Evolutionary conservation across 495 filamentous ascomycete species (phyloP).

Genomic region (Cenococcum geophilum): DNA sequence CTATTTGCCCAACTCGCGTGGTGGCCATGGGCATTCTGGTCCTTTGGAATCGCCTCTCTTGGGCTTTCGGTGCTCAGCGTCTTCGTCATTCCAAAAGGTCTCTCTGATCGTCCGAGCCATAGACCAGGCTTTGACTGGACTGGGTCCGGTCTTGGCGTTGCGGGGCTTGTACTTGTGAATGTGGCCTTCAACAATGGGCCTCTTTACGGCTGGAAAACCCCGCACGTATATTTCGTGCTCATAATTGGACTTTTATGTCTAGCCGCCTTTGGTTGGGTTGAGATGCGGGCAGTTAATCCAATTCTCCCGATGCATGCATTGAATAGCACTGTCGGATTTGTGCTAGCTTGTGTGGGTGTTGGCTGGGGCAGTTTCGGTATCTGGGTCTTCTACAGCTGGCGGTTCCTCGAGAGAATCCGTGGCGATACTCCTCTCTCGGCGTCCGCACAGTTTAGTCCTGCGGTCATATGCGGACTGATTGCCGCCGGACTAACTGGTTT

Average conservation of each 20-base stretch:
- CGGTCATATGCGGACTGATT: constrained; percentile 28
- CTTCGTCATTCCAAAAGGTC: constrained; percentile 26
- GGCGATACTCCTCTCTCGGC: constrained; percentile 20
- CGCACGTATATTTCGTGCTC: constrained; percentile 33
- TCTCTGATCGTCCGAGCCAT: constrained; percentile 10
- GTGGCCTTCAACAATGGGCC: constrained; percentile 33
- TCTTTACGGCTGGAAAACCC: constrained; percentile 30
- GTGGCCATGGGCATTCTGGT: constrained; percentile 38
- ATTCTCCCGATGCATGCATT: constrained; percentile 30
- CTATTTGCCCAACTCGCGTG: constrained; percentile 31
- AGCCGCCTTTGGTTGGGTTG: constrained; percentile 30
- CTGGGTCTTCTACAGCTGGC: constrained; percentile 33
- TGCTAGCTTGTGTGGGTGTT: constrained; percentile 29
- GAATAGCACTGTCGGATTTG: constrained; percentile 29
- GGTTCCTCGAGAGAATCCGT: constrained; percentile 27
- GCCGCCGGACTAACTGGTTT: constrained; percentile 32
- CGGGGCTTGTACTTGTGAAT: constrained; percentile 34
- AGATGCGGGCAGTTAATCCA: constrained; percentile 26
- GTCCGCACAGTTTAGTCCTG: constrained; percentile 28
- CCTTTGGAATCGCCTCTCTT: constrained; percentile 25
- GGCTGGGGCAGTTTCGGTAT: constrained; percentile 35
- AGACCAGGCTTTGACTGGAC: constrained; percentile 29
- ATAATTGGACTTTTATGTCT: constrained; percentile 32
- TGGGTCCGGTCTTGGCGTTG: constrained; percentile 31
- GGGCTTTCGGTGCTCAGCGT: constrained; percentile 19